These are phyloP conservation scores for Colletotrichum phormii DNA, from an alignment of 2,329 filamentous ascomycete genomes.

Conservation along the genomic window DNA sequence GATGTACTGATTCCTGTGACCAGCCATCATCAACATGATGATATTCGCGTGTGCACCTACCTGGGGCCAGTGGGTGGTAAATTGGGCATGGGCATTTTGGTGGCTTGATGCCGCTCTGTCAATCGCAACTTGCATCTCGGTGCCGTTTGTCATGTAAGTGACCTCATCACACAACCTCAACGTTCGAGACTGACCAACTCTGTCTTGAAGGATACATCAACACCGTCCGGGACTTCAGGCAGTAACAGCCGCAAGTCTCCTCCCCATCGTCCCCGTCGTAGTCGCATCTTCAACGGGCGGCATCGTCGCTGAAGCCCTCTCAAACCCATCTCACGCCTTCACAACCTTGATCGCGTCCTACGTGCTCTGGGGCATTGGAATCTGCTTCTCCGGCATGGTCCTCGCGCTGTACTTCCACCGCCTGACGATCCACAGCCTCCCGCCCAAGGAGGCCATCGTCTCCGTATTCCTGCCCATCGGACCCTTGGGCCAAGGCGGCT, in stretches of 20 bases:
- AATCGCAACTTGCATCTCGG: constrained; percentile 63
- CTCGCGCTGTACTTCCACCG: constrained; percentile 78
- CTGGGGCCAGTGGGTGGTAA: constrained; percentile 70
- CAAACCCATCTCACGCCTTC: constrained; percentile 22
- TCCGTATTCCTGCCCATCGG: constrained; percentile 76
- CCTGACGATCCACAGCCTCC: constrained; percentile 73
- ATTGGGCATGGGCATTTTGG: constrained; percentile 68
- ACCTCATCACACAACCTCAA: neutral
- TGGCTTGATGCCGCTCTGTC: constrained; percentile 67
- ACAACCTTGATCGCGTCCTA: constrained; percentile 74
- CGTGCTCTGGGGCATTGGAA: constrained; percentile 75
- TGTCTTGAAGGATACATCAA: constrained; percentile 46
- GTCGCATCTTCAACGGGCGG: constrained; percentile 74
- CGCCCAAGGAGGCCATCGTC: constrained; percentile 74
- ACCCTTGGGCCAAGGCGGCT: constrained; percentile 75
- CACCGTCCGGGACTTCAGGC: constrained; percentile 60
- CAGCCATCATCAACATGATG: constrained; percentile 72
- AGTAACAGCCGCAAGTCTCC: constrained; percentile 73
- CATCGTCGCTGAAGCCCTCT: constrained; percentile 38
- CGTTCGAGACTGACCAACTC: neutral
- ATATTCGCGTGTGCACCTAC: constrained; percentile 66
- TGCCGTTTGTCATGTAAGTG: constrained; percentile 67
- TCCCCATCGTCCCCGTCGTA: constrained; percentile 75
- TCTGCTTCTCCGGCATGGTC: constrained; percentile 68
- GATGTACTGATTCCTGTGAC: constrained; percentile 28